Evolutionary conservation across 768 basidiomycete genomes (phyloP), one percentile per base, ranked within the genome.

Genomic region (Lactifluus pinguis): DNA sequence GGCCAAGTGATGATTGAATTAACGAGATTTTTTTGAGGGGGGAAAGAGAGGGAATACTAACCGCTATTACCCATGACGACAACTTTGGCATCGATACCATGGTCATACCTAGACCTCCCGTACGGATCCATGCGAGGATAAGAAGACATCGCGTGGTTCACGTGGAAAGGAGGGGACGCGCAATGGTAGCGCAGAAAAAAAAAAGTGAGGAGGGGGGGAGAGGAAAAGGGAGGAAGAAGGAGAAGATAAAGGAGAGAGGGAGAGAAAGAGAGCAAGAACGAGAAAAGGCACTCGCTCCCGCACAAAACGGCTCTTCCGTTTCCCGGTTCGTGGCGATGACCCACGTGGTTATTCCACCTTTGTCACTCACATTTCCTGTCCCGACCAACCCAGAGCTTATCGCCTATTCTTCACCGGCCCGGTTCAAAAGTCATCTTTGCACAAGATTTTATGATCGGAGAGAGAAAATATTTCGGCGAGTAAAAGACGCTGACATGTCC

Each of bases 31-130:
- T 39, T 47, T n/a, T 10, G 13, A 14, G 19, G 21, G 1, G 42
- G 47, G 48, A 8, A 34, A 56, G 15, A 38, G 63, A 47, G 57
- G 50, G 60, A 50, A 39, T 53, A 67, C 78, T 61, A 57, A 80
- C 82, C 82, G 67, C 77, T 79, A 74, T 88, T 92, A 77, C 89
- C 92, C 88, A 94, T 92, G 68, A 95, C 84, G 71, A 95, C 92
- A 72, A 95, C 90, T 83, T 95, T 95, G 72, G 89, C 89, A 79
- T 95, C 92, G 73, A 95, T 80, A 67, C 88, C 88, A 66, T 86
- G 85, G 70, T 91, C 89, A 72, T 84, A 89, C 74, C 83, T 80
- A 70, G 83, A 79, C 72, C 80, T 73, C 54, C 79, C 74, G 73
- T 86, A 87, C 52, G 84, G 84, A 73, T 87, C 84, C 76, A 83